Conservation (phyloP, 345 rosid genomes). For the Corchorus olitorius region DNA sequence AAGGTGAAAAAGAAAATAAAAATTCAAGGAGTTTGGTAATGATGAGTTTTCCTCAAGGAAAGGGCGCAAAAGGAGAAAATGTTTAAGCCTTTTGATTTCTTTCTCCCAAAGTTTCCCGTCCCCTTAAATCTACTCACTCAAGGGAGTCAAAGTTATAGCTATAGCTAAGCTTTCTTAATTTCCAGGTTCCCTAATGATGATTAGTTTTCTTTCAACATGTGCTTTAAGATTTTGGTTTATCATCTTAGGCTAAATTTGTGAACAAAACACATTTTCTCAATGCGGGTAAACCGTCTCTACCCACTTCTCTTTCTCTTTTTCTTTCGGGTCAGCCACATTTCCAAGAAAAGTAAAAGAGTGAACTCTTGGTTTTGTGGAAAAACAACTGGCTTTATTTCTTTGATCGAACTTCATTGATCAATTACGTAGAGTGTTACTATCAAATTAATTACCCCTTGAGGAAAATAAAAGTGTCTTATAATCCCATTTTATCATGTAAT, state of each 20-base stretch:
- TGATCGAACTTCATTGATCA: too few species aligned
- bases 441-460: too few species aligned
- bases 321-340: not conserved
- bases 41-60: constrained; percentile 23
- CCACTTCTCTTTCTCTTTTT: constrained; percentile 31
- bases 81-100: constrained; percentile 7
- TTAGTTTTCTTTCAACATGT: not conserved
- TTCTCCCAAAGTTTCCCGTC: constrained; percentile 21
- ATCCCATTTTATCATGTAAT: too few species aligned
- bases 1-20: not conserved
- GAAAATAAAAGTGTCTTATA: too few species aligned
- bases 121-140: constrained; percentile 5
- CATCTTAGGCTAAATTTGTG: not conserved
- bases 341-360: constrained; percentile 17
- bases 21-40: constrained; percentile 27
- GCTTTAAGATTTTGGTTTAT: not conserved
- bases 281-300: constrained; percentile 45
- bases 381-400: not conserved
- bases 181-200: not conserved
- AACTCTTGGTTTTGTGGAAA: not conserved
- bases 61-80: constrained; percentile 9
- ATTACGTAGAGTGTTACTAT: too few species aligned
- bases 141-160: constrained; percentile 23
- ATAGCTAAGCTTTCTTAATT: not conserved
- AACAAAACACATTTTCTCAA: constrained; percentile 33